These are phyloP conservation scores for Septoria petroselini DNA, from an alignment of 2,329 filamentous ascomycete genomes.

Conservation along the genomic window DNA sequence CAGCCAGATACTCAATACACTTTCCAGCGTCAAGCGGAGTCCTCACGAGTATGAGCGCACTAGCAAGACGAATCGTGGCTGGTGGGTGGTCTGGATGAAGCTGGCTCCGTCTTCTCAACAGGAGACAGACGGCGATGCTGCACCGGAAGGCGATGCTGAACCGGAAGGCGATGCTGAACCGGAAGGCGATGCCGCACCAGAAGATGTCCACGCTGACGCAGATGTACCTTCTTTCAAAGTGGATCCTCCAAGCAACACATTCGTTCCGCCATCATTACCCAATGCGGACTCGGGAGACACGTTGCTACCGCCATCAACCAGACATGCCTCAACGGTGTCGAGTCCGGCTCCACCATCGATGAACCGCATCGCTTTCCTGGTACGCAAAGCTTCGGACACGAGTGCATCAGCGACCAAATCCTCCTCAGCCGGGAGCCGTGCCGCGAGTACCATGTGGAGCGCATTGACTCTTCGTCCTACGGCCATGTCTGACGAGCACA, in stretches of 20 bases:
- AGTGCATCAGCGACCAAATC: conserved; percentile 12
- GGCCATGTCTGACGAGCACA: conserved; percentile 23
- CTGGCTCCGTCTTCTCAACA: conserved; percentile 40
- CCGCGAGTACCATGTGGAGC: conserved; percentile 34
- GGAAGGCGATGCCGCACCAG: conserved; percentile 4
- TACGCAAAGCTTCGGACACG: conserved; percentile 37
- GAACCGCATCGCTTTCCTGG: conserved; percentile 45
- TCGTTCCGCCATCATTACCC: background rate
- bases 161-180: conserved; percentile 6
- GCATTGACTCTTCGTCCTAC: conserved; percentile 26
- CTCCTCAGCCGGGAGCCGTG: conserved; percentile 22
- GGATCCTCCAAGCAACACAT: background rate
- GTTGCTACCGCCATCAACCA: conserved; percentile 12
- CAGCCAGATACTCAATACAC: conserved; percentile 56
- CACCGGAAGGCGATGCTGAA: conserved; percentile 6
- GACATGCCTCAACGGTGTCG: conserved; percentile 13
- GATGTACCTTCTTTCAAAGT: background rate
- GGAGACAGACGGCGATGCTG: conserved; percentile 11
- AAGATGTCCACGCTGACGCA: conserved; percentile 1
- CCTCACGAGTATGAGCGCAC: conserved; percentile 56
- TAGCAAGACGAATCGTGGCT: conserved; percentile 61
- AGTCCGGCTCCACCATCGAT: conserved; percentile 7
- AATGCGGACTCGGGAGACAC: conserved; percentile 21
- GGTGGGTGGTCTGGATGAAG: conserved; percentile 66
- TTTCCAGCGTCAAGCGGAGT: conserved; percentile 50